Base-by-base conservation (phyloP, 164 flowering plant species). In the Sextonia rubra region DNA sequence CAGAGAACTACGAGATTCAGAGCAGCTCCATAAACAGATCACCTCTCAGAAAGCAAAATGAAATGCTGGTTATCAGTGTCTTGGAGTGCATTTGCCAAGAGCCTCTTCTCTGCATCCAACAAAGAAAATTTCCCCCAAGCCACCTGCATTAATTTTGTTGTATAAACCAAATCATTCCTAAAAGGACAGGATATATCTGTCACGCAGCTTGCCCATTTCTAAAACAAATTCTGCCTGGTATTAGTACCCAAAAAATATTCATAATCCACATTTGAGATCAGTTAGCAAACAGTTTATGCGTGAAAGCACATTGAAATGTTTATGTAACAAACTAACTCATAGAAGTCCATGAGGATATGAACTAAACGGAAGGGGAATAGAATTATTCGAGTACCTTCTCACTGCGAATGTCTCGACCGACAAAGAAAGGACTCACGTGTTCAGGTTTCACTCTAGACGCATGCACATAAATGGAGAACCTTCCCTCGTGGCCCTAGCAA, bases 11-110 rank as follows among this genome's bases (percentile, higher is more conserved):
- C 1, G 55, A 22, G 15, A 47, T 20, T 12, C 3, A 47, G 74
- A 47, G 63, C 49, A 71, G 71, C 55, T 20, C 12, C 5, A 60
- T 3, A 22, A 65, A 27, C 44, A 2, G 26, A 60, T 69, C 66
- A 91, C 99, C 98, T 94, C 74, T 94, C 99, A 65, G 99, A 94
- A 80, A 94, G 97, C 76, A 94, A 79, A 64, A 92, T 88, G 85
- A 94, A 94, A 67, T 94, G 98, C 73, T 87, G 91, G 77, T 94
- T 94, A 76, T 88, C 91, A 66, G 84, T 80, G 72, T 94, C 97
- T 73, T 77, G 78, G 17, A 94, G 88, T 60, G 99, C 99, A 86
- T 82, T 78, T 61, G 89, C 93, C 76, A 94, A 77, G 74, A 94
- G 87, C 63, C 99, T 76, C 80, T 80, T 90, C 83, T 94, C 97